Base-by-base conservation (phyloP, 345 rosid genomes). In the Linum tenue region DNA sequence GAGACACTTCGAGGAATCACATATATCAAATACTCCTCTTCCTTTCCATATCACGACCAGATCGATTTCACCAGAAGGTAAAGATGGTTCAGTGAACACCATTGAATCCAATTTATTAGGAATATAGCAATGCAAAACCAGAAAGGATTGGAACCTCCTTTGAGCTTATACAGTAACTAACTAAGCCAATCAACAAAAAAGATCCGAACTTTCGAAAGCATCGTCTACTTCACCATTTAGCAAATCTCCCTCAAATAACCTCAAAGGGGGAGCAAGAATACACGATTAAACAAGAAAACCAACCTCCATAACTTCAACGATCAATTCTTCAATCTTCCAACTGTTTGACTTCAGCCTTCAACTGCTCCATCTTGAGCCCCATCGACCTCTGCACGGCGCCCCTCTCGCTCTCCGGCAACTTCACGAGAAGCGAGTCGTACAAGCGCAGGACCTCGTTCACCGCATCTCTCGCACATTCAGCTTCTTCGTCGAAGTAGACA, bases 341-440 rank as follows among this genome's bases (percentile, higher is more conserved):
- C 72, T 90, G 99, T 43, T 75, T 69, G 61, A 94, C 87, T 77
- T 94, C 97, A 51, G 96, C 97, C 75, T 90, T 90, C 58, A 94
- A 73, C 78, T 94, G 99, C 85, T 94, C 96, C 56, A 94, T 88
- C 89, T 94, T 90, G 43, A 90, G 84, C 4, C 99, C 96, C 99
- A 94, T 94, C 9, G 99, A 94, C 68, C 97, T 75, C 70, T 77
- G 90, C 72, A 94, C 62, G 2, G 85, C 85, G 1, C 84, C 79
- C 76, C 68, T 84, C 64, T 82, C 80, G 15, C 70, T 68, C 77
- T 86, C 89, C 2, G 85, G 71, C n/a, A 88, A 64, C 74, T 81
- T 90, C 39, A 64, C 80, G 64, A 88, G 64, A 60, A 88, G 78
- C 63, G 80, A 85, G 1, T 81, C 73, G 68, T 85, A 94, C 88